Evolutionary conservation across 306 rosid species (phyloP), one percentile per base, ranked within the genome.

Genomic region (Abrus precatorius): DNA sequence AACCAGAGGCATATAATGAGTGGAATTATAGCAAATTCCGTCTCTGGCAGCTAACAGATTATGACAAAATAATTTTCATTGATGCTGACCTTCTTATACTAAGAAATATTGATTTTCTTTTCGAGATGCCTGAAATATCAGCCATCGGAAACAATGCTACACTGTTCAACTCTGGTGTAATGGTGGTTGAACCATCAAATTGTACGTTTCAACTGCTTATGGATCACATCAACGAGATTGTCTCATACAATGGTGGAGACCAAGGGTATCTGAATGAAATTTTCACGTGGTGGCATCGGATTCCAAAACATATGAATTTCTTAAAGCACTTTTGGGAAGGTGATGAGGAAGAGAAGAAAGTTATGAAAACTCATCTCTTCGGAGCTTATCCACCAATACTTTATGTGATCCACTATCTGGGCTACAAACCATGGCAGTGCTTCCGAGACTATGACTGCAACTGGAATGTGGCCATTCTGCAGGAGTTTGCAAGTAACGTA

Each of bases 21-120:
- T 93, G 98, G 98, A 93, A 93, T 89, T 93, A 93, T 87, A 89
- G 98, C 91, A 91, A 93, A 70, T 89, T 93, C 77, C 97, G 95
- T 72, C 95, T 93, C 41, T 93, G 98, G 97, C 98, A 90, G 86
- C 85, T 91, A 81, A 92, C 98, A 32, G 90, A 89, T 66, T 93
- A 93, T 78, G 95, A 93, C 87, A 93, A 93, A 83, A 93, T 93
- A 70, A 93, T 93, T 81, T 93, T 93, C 82, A 89, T 91, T 5
- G 98, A 93, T 68, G 98, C 98, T 0, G 98, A 93, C 85, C 69
- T 91, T 74, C 97, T 93, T 59, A 89, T 93, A 54, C 93, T 93
- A 1, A 84, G 95, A 72, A 92, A 93, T 70, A 90, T 93, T 2
- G 98, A 93, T 86, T 93, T 93, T 82, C 91, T 91, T 78, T 93